Conservation (phyloP, 768 basidiomycete species). For the Xerocomellus amylosporus region DNA sequence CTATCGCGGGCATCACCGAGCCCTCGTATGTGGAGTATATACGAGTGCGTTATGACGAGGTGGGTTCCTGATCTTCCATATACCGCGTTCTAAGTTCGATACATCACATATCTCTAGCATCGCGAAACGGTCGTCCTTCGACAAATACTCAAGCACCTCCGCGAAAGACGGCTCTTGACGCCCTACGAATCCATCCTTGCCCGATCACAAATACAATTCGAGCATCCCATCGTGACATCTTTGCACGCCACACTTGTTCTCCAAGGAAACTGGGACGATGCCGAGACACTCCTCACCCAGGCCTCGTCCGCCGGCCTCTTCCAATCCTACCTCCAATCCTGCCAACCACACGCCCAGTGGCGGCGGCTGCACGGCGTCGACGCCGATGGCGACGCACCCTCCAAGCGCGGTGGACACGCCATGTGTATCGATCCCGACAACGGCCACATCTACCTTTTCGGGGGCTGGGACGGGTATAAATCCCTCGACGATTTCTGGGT, state of each 20-base stretch:
- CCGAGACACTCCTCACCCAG: conserved; percentile 51
- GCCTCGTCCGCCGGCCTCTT: conserved; percentile 60
- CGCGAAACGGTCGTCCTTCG: conserved; percentile 64
- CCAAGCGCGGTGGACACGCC: conserved; percentile 72
- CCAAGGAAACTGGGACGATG: conserved; percentile 57
- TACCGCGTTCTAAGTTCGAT: no score
- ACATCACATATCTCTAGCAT: no score
- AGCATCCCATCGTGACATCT: conserved; percentile 68
- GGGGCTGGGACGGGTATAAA: conserved; percentile 74
- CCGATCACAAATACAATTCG: conserved; percentile 33
- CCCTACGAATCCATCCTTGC: conserved; percentile 42
- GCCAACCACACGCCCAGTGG: conserved; percentile 63
- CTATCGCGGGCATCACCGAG: conserved; percentile 59
- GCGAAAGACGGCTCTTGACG: conserved; percentile 67
- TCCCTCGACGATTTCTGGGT: conserved; percentile 80
- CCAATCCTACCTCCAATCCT: conserved; percentile 49
- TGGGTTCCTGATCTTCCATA: conserved; percentile 37
- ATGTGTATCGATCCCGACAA: conserved; percentile 73
- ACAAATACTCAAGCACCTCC: conserved; percentile 55
- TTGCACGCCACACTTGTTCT: conserved; percentile 65
- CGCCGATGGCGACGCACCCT: conserved; percentile 60
- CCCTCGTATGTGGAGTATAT: conserved; percentile 55
- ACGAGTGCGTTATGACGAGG: conserved; percentile 57
- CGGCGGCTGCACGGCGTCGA: conserved; percentile 56
- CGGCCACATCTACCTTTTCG: conserved; percentile 69